Evolutionary conservation across 768 basidiomycete genomes (phyloP), one percentile per base, ranked within the genome.

Genomic region (Suillus weaverae): DNA sequence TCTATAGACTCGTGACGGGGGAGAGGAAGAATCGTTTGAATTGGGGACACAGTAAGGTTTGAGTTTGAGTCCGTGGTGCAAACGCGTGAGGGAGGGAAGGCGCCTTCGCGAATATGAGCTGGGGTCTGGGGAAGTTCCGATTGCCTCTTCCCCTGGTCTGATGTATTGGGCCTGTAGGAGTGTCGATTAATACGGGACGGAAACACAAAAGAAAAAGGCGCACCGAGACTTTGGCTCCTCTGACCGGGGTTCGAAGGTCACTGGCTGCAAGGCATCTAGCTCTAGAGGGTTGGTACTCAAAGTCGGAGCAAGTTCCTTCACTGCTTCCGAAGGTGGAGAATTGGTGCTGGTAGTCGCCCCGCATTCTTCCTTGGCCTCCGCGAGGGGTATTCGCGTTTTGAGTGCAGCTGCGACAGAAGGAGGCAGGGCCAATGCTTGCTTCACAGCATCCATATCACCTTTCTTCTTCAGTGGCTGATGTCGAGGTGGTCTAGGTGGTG

Each of bases 401-500:
- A 84, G 80, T 48, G 76, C 80, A 41, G 83, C 80, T 39, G 80
- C 72, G 20, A 88, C 86, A 20, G 85, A 85, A 18, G 81, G 76
- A 0, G 88, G 86, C 16, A 89, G 72, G 68, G 89, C 86, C 39
- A 89, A 74, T 33, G 84, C 81, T 64, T 88, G 85, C 64, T 84
- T 87, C 62, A 88, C 80, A 38, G 81, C 80, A 60, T 89, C 86
- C 10, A 86, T 75, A 32, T 89, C 86, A 55, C 79, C 76, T 68
- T 74, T 78, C 54, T 71, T 74, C 60, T 80, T 83, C 22, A 84
- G 65, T 30, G 88, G 87, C 14, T 88, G 87, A 68, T 85, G 81
- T 5, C 88, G 78, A 48, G 89, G 86, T 39, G 88, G 87, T 44
- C 86, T 85, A 64, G 89, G 87, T 3, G 81, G 77, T 30, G 88